Conservation (phyloP, 306 rosid species). For the Glycine latifolia region DNA sequence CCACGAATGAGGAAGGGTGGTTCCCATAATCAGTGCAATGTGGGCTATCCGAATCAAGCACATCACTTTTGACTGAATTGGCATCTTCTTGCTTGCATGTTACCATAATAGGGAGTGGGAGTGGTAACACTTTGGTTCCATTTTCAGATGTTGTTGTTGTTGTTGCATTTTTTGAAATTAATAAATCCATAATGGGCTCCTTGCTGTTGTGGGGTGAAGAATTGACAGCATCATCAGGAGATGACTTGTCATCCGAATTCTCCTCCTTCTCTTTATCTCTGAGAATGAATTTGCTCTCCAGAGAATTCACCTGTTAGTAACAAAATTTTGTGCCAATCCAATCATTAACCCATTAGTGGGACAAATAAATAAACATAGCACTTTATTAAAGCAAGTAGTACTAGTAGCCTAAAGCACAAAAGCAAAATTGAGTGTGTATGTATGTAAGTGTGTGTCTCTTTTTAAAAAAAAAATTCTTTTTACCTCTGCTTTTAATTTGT, state of each 20-base stretch:
- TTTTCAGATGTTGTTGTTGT: slow-evolving; percentile 43
- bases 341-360: slow-evolving; percentile 47
- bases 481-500: slow-evolving; percentile 71
- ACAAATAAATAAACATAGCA: slow-evolving; percentile 24
- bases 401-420: slow-evolving; percentile 39
- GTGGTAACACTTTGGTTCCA: slow-evolving; percentile 44
- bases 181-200: slow-evolving; percentile 47
- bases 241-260: slow-evolving; percentile 52
- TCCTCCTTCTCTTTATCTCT: slow-evolving; percentile 60
- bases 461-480: background rate
- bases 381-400: slow-evolving; percentile 42
- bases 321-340: slow-evolving; percentile 30
- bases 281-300: slow-evolving; percentile 57
- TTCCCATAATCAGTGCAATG: slow-evolving; percentile 60
- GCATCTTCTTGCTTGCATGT: slow-evolving; percentile 80
- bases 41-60: slow-evolving; percentile 76
- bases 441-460: background rate
- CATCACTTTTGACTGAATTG: slow-evolving; percentile 82
- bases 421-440: slow-evolving; percentile 16
- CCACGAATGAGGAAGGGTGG: slow-evolving; percentile 60
- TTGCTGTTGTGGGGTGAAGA: slow-evolving; percentile 49
- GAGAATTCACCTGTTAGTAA: slow-evolving; percentile 63
- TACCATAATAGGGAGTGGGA: slow-evolving; percentile 48
- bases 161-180: slow-evolving; percentile 48
- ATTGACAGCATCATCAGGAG: slow-evolving; percentile 51